Base-by-base conservation (phyloP, 108 stramenopile genomes). In the Stephanodiscus triporus region DNA sequence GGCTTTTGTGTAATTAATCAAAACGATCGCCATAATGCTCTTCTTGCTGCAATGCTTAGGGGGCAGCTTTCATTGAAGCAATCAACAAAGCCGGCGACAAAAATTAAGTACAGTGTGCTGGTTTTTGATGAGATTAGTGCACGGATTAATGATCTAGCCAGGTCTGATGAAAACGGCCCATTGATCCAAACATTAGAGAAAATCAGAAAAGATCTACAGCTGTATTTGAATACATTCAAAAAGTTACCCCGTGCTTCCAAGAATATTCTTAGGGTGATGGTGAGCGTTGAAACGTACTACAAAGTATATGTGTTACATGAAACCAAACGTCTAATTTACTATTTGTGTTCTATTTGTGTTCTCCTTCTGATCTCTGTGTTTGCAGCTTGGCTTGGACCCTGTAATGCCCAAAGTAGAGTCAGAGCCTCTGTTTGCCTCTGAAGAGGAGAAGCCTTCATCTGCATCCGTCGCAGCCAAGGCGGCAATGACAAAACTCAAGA, bases 1-100 rank as follows among this genome's bases (percentile, higher is more conserved):
- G 88, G 85, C 16, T 89, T 78, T 73, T 30, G 66, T 37, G 76
- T 86, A n/a, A 67, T 95, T 30, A 87, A 95, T 58, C 88, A 91
- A 45, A 57, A 72, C 65, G 72, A 83, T 60, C 61, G 62, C 24
- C 69, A 76, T 19, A 92, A 90, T 57, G 58, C 84, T 29, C 75
- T 95, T 27, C 75, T 95, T 4, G 86, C 85, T 20, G 94, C 89
- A 55, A 77, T 95, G 78, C 26, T 90, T 2, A 65, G 85, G 23
- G 84, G 79, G 4, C 37, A 86, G 8, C 61, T 88, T 22, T 70
- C 62, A 56, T 29, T 55, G 42, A 75, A 45, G 71, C 74, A 22
- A 17, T n/a, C 60, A 61, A 70, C 69, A 51, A 54, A 54, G 53
- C 8, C 16, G 77, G 64, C 60, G 70, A 70, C 69, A 58, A 70